phyloP scores from a whole-genome alignment of 768 basidiomycete genomes.

The Dendrothele bispora region DNA sequence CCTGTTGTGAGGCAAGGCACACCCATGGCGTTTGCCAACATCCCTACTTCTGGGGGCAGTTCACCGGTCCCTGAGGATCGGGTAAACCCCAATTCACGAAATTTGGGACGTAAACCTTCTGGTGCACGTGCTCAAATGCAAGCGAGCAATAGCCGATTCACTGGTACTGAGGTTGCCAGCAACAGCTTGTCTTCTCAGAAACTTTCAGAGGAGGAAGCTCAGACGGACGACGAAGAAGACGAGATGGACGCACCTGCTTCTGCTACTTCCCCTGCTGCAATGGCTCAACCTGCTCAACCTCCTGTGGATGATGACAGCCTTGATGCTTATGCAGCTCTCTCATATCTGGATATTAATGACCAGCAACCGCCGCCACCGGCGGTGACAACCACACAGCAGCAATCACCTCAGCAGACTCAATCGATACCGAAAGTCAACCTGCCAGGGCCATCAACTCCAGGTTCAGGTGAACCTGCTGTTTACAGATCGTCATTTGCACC shows the following conservation, averaged over 20 bases:
- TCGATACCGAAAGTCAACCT: background rate
- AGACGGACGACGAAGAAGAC: constrained; percentile 16
- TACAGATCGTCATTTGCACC: constrained; percentile 89
- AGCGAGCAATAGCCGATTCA: background rate
- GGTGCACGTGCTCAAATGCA: constrained; percentile 68
- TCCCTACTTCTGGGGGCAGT: background rate
- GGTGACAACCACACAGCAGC: constrained; percentile 18
- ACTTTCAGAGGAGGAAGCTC: constrained; percentile 8
- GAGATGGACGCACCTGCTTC: constrained; percentile 7
- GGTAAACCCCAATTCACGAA: constrained; percentile 30
- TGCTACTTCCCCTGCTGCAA: constrained; percentile 24
- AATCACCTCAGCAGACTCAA: too few species aligned
- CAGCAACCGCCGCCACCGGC: constrained; percentile 31
- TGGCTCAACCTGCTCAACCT: background rate
- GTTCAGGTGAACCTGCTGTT: constrained; percentile 38
- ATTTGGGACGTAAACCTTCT: constrained; percentile 69
- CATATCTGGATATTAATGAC: constrained; percentile 65
- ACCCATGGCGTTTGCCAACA: constrained; percentile 33
- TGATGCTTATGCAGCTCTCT: constrained; percentile 78
- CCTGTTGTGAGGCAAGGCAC: constrained; percentile 33
- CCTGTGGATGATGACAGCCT: constrained; percentile 45
- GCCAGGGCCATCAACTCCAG: background rate
- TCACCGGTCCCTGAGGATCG: constrained; percentile 6
- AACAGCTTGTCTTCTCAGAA: constrained; percentile 3
- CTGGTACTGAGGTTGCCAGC: background rate